A percentile compares a stretch with the other conserved stretches of the same genome.
Conservation (phyloP, 805 yeast genomes). For the Suhomyces emberorum region DNA sequence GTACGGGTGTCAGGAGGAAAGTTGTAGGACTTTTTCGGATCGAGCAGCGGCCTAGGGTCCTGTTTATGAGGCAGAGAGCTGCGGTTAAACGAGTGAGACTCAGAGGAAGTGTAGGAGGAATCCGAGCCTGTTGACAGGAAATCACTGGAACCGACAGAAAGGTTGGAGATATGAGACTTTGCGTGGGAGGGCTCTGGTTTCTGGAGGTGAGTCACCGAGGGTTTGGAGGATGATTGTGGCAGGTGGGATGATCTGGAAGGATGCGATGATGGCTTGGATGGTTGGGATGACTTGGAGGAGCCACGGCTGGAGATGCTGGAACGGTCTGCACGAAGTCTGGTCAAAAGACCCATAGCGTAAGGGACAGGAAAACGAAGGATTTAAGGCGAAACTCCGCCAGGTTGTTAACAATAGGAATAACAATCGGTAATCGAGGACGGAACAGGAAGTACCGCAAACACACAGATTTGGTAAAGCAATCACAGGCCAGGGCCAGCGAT, state of each 20-base stretch:
- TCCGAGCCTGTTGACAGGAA: conserved; percentile 31
- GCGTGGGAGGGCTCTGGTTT: conserved; percentile 11
- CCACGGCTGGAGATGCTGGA: conserved; percentile 2
- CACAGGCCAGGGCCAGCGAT: no score
- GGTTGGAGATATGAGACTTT: conserved; percentile 12
- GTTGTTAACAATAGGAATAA: no score
- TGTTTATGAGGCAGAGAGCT: background rate
- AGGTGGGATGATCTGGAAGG: background rate
- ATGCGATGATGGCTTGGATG: background rate
- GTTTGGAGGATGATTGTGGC: background rate
- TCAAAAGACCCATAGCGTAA: conserved; percentile 20
- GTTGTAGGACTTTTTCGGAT: background rate
- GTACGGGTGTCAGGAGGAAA: conserved; percentile 3
- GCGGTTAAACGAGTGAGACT: conserved; percentile 11
- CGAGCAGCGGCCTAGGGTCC: background rate
- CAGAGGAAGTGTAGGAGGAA: conserved; percentile 29
- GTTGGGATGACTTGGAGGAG: background rate
- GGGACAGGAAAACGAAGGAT: background rate
- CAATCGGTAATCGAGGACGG: no score
- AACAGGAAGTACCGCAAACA: no score
- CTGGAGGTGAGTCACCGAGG: conserved; percentile 1
- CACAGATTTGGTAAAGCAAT: no score
- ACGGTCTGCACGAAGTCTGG: conserved; percentile 15
- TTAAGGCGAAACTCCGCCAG: no score
- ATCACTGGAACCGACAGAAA: conserved; percentile 32